phyloP scores from a whole-genome alignment of 2,329 filamentous ascomycete species.

The Shiraia sp. region DNA sequence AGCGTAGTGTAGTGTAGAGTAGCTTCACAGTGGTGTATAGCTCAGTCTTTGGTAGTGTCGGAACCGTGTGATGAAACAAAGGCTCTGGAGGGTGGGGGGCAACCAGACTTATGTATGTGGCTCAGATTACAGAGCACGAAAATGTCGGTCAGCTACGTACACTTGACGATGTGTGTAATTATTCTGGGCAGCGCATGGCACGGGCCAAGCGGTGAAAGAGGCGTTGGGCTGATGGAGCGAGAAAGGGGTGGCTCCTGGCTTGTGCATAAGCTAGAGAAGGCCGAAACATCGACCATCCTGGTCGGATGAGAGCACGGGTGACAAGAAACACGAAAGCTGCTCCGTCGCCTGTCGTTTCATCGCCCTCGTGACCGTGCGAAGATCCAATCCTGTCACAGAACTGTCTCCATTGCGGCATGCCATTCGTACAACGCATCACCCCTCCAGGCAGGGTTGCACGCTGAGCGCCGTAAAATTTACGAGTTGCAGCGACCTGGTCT shows the following conservation, averaged over 20 bases:
- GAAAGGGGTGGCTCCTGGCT: constrained; percentile 46
- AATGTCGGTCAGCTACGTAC: constrained; percentile 47
- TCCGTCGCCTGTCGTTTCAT: constrained; percentile 44
- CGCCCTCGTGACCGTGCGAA: constrained; percentile 46
- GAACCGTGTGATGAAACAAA: constrained; percentile 42
- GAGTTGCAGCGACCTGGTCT: constrained; percentile 24
- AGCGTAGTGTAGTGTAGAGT: constrained; percentile 11
- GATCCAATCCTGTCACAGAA: constrained; percentile 40
- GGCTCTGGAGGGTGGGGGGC: constrained; percentile 30
- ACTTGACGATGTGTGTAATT: constrained; percentile 47
- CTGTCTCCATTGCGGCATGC: constrained; percentile 23
- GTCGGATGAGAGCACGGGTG: constrained; percentile 37
- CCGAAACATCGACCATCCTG: constrained; percentile 45
- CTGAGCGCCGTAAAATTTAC: constrained; percentile 17
- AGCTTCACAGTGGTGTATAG: constrained; percentile 17
- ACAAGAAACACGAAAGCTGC: constrained; percentile 42
- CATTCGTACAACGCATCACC: constrained; percentile 26
- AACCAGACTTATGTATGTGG: constrained; percentile 46
- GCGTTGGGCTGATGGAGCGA: constrained; percentile 43
- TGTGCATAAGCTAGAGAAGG: constrained; percentile 43
- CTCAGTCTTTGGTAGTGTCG: constrained; percentile 25
- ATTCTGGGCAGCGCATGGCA: constrained; percentile 40
- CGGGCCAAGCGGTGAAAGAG: constrained; percentile 47
- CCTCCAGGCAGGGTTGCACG: constrained; percentile 19
- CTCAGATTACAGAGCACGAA: constrained; percentile 41